Percentiles rank a stretch among this genome's conserved stretches.
These are phyloP conservation scores for Acanthamoeba royreba DNA, from an alignment of 208 protist genomes.

Conservation along the genomic window DNA sequence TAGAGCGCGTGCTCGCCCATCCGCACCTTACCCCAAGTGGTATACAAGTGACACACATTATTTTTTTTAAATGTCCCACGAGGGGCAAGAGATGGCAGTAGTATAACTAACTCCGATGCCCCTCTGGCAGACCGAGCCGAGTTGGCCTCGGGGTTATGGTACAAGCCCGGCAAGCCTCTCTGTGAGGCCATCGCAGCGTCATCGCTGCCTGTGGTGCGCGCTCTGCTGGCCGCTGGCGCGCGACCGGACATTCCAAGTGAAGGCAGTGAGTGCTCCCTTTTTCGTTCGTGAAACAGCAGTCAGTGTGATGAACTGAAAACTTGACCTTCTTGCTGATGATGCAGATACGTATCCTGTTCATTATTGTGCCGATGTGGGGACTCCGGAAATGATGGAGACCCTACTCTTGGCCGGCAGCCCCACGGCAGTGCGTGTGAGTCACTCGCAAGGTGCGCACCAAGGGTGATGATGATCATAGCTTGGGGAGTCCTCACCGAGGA, in stretches of 20 bases:
- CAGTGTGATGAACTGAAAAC: too few species aligned
- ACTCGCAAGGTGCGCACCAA: background rate
- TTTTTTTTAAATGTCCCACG: background rate
- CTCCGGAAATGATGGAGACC: background rate
- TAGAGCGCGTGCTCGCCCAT: background rate
- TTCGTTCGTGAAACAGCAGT: background rate
- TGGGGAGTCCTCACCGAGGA: too few species aligned
- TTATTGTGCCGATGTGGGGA: background rate
- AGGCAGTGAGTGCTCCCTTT: too few species aligned
- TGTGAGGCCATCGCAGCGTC: background rate
- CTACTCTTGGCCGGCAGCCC: background rate
- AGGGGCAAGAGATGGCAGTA: background rate
- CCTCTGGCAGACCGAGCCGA: background rate
- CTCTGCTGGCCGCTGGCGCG: background rate
- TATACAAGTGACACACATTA: too few species aligned
- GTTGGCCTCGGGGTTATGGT: background rate
- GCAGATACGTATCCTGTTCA: background rate
- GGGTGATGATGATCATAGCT: background rate
- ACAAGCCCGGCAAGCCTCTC: background rate
- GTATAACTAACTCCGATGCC: background rate
- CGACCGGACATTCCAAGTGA: background rate
- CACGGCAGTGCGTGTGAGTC: background rate
- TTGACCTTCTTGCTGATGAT: background rate
- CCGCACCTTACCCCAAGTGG: background rate
- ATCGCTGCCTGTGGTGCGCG: background rate